Evolutionary conservation across 176 grass and related monocot genomes (phyloP).

Genomic region (Cocos nucifera): DNA sequence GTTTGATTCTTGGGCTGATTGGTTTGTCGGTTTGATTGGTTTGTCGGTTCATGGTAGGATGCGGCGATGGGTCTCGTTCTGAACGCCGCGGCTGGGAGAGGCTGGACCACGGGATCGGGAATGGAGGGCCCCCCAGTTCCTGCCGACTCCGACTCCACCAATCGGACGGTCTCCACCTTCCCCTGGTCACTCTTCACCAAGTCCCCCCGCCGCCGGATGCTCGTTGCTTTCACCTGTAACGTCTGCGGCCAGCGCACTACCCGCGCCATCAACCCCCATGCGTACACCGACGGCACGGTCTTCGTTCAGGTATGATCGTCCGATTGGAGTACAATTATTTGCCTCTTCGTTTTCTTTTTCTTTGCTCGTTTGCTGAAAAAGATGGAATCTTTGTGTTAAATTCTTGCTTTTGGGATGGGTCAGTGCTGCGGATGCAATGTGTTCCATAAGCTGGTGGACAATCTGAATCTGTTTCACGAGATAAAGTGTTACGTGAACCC

Average conservation of each 20-base stretch:
- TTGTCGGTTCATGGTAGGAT: slow-evolving; percentile 33
- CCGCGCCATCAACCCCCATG: slow-evolving; percentile 92
- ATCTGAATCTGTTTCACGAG: slow-evolving; percentile 89
- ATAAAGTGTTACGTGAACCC: slow-evolving; percentile 94
- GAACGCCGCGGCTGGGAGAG: slow-evolving; percentile 69
- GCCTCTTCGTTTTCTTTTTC: too few relatives aligned
- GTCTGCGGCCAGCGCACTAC: slow-evolving; percentile 86
- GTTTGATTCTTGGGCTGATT: neutral
- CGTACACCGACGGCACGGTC: slow-evolving; percentile 85
- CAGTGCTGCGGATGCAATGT: slow-evolving; percentile 94
- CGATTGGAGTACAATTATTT: neutral
- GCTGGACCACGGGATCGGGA: slow-evolving; percentile 93
- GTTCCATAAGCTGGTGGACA: slow-evolving; percentile 92
- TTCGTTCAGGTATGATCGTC: slow-evolving; percentile 65
- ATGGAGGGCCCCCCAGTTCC: slow-evolving; percentile 76
- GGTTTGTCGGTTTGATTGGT: neutral
- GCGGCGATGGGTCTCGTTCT: slow-evolving; percentile 79
- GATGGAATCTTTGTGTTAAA: neutral
- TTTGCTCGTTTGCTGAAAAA: neutral
- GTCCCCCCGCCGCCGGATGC: slow-evolving; percentile 77
- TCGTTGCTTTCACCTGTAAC: slow-evolving; percentile 94
- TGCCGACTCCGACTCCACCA: slow-evolving; percentile 19
- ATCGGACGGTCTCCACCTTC: slow-evolving; percentile 46
- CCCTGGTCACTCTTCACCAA: slow-evolving; percentile 95
- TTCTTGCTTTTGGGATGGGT: slow-evolving; percentile 1